Evolutionary conservation across 2,329 filamentous ascomycete species (phyloP).

Genomic region (Penicillium thymicola): DNA sequence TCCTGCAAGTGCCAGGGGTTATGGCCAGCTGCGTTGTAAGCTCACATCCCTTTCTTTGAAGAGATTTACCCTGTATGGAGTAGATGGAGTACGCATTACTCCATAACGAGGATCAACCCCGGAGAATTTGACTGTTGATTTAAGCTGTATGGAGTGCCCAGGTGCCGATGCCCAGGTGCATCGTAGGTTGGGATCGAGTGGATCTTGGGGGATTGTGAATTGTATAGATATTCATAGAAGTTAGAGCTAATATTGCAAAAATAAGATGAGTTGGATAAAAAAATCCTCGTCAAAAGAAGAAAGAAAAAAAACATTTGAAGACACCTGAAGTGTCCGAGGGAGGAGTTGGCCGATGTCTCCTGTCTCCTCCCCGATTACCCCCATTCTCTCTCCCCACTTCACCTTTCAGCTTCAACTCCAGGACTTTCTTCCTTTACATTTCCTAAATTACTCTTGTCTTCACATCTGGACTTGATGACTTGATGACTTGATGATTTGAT

Average conservation of each 20-base stretch:
- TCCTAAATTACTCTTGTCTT: neutral
- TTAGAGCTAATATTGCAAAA: neutral
- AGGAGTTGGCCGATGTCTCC: neutral
- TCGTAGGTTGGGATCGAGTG: neutral
- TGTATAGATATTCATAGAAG: neutral
- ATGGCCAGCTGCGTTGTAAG: neutral
- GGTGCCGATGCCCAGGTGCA: too few species aligned
- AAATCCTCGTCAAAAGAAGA: too few species aligned
- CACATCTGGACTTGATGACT: too few species aligned
- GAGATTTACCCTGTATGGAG: neutral
- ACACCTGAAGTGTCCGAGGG: neutral
- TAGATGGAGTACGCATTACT: neutral
- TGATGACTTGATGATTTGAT: neutral
- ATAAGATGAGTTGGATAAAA: neutral
- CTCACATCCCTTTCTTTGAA: neutral
- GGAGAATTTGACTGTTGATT: neutral
- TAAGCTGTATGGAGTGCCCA: neutral
- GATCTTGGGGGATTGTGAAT: neutral
- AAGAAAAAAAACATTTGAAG: neutral
- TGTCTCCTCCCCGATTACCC: too few species aligned
- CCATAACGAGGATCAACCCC: neutral
- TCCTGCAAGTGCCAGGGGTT: slow-evolving; percentile 1
- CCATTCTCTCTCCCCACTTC: neutral
- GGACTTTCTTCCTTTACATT: neutral
- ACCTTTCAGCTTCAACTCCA: neutral